Base-by-base conservation (phyloP, 306 rosid genomes). In the Trifolium pratense region DNA sequence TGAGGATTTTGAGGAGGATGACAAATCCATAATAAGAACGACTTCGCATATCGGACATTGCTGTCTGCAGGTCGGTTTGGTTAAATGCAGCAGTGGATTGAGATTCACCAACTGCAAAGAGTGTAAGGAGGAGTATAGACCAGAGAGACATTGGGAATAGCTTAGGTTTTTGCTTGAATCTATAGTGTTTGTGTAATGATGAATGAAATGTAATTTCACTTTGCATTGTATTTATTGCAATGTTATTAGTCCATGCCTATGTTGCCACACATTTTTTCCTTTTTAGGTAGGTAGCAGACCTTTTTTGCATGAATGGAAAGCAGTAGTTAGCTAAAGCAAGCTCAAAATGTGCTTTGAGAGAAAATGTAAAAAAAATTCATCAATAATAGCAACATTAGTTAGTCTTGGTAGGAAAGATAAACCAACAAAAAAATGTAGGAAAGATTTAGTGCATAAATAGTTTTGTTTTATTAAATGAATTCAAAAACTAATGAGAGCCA, bases 21-120 rank as follows among this genome's bases (percentile, higher is more conserved):
- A 88, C 88, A 70, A 91, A 85, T 65, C 87, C 89, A 37, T 84
- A 79, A 85, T 79, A 91, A 66, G 88, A 85, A 36, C 67, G 31
- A 26, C 20, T 68, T 84, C 86, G 73, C 89, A 88, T 85, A 79
- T 87, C 86, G 1, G 74, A 12, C 87, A 83, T 85, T 78, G 90
- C 90, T 46, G 51, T 77, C 59, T 72, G 77, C 74, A 86, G 78
- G 65, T 88, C 84, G 8, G 89, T 77, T 79, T 84, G 83, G 84
- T 83, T 70, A 69, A 81, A 29, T 6, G 80, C 58, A 16, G 51
- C 9, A 7, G 59, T 70, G 36, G 84, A 51, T 61, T 81, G 80
- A 77, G 82, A 76, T 39, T 84, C 78, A 53, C 79, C 77, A 5
- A 79, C 59, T 39, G 75, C 16, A 11, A 86, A 69, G 31, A 78